phyloP scores from a whole-genome alignment of 2,329 filamentous ascomycete species.

The Pezizomycotina sp. region DNA sequence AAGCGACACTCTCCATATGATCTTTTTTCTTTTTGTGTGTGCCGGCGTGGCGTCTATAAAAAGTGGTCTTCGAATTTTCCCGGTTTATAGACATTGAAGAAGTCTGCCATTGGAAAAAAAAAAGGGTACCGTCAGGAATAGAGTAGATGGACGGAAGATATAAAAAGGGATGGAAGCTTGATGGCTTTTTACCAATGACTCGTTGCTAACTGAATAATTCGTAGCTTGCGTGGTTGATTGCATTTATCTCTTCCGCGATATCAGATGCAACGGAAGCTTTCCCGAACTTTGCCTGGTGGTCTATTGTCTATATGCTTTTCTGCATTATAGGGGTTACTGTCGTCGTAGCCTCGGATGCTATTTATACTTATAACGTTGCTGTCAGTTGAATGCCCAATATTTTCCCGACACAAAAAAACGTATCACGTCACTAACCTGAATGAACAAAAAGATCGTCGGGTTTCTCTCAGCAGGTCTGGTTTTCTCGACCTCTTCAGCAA shows the following conservation, averaged over 20 bases:
- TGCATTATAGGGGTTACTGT: constrained; percentile 64
- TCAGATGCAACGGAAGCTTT: constrained; percentile 44
- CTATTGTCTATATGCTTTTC: constrained; percentile 68
- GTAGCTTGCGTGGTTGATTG: constrained; percentile 88
- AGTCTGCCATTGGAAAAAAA: no score
- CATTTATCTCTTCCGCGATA: constrained; percentile 73
- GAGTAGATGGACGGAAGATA: no score
- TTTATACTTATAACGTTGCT: constrained; percentile 79
- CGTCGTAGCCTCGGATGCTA: constrained; percentile 68
- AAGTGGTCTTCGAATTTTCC: no score
- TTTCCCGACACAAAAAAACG: background rate
- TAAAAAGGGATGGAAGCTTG: no score
- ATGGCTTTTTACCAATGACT: background rate
- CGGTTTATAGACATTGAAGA: no score
- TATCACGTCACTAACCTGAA: no score
- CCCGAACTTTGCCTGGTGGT: constrained; percentile 87
- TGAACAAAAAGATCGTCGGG: constrained; percentile 48
- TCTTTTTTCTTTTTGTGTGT: no score
- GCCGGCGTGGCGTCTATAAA: no score
- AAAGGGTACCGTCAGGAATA: no score
- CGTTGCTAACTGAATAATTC: constrained; percentile 4
- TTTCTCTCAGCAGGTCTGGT: constrained; percentile 73
- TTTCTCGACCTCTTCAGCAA: constrained; percentile 70
- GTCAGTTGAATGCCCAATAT: constrained; percentile 31
- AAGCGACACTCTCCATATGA: constrained; percentile 34